phyloP scores from a whole-genome alignment of 2,329 filamentous ascomycete genomes.

The Epichloe gansuensis region DNA sequence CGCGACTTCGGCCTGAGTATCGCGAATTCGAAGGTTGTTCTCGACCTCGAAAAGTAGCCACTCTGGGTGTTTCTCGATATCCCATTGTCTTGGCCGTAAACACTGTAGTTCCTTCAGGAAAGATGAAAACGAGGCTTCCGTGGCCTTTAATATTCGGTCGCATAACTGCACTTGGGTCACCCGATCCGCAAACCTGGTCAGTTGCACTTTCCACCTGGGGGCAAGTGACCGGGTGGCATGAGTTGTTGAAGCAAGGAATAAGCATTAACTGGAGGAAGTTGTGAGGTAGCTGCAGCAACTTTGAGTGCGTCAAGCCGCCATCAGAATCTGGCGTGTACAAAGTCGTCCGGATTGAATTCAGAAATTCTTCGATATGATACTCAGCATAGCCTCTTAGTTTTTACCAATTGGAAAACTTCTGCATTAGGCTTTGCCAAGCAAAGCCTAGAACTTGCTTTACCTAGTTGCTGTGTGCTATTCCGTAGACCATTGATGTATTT shows the following conservation, averaged over 20 bases:
- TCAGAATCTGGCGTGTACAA: background rate
- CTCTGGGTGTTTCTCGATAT: slow-evolving; percentile 31
- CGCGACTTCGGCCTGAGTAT: slow-evolving; percentile 45
- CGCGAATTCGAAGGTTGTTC: slow-evolving; percentile 44
- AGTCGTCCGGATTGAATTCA: background rate
- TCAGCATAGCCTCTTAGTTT: background rate
- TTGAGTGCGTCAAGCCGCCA: background rate
- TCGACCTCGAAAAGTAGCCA: slow-evolving; percentile 53
- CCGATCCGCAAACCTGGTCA: slow-evolving; percentile 9
- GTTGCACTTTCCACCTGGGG: slow-evolving; percentile 5
- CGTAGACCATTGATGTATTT: background rate
- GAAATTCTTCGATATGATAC: background rate
- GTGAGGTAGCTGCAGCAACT: background rate
- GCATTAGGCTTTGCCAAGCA: background rate
- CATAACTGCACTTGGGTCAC: background rate
- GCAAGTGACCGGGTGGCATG: background rate
- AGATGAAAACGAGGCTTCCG: background rate
- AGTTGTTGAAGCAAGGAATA: slow-evolving; percentile 14
- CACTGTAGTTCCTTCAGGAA: background rate
- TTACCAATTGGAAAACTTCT: background rate
- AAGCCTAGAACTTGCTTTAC: background rate
- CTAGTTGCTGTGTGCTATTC: background rate
- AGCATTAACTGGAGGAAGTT: background rate
- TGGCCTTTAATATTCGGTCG: slow-evolving; percentile 14
- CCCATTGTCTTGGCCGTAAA: background rate